Evolutionary conservation across 2,329 filamentous ascomycete genomes (phyloP).

Genomic region (Gnomoniopsis smithogilvyi): DNA sequence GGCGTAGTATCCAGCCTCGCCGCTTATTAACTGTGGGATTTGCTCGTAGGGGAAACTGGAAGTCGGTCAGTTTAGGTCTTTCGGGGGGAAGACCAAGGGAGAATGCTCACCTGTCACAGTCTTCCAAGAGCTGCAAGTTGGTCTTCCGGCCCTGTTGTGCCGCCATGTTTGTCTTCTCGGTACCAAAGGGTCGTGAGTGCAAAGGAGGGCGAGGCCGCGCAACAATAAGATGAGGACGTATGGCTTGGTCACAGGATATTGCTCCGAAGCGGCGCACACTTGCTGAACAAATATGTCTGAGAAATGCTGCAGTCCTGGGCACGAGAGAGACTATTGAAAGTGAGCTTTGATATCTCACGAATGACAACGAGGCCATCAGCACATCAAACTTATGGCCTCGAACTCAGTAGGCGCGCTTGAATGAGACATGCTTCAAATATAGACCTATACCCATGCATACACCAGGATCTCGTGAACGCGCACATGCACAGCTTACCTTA

Average conservation of each 20-base stretch:
- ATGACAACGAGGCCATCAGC: not conserved
- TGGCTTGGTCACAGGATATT: not conserved
- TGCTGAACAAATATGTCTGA: not conserved
- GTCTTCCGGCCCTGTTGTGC: not conserved
- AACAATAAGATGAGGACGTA: not conserved
- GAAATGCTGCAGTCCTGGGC: not conserved
- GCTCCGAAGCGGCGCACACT: too few relatives aligned
- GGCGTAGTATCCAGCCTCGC: constrained; percentile 30
- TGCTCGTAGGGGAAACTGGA: constrained; percentile 44
- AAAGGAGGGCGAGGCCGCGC: not conserved
- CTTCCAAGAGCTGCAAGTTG: constrained; percentile 13
- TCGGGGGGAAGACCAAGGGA: not conserved
- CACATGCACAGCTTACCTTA: not conserved
- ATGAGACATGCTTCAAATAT: too few relatives aligned
- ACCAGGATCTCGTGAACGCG: too few relatives aligned
- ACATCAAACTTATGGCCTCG: not conserved
- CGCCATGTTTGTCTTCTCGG: not conserved
- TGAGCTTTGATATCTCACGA: not conserved
- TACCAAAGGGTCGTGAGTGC: not conserved
- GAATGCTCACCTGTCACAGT: constrained; percentile 13
- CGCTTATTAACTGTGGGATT: constrained; percentile 34
- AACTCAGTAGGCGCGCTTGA: not conserved
- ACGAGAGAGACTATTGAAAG: not conserved
- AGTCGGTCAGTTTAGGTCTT: not conserved
- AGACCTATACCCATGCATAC: not conserved